phyloP scores from a whole-genome alignment of 495 filamentous ascomycete species.

The Zalerion maritima region DNA sequence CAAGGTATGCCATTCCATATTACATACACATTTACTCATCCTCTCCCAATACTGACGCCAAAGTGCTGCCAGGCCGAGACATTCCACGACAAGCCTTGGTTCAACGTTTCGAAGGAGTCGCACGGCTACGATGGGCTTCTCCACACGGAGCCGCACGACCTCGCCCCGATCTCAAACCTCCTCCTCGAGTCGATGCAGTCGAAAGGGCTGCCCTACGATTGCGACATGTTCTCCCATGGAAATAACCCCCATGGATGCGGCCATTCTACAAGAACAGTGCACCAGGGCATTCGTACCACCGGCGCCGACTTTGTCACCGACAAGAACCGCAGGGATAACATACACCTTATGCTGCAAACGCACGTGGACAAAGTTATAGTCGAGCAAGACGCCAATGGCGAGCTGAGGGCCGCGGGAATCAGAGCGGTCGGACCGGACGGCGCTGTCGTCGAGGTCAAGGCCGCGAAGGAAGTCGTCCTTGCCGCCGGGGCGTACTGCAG shows the following conservation, averaged over 20 bases:
- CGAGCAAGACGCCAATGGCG: too few relatives aligned
- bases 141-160: slow-evolving; percentile 32
- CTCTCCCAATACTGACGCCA: background rate
- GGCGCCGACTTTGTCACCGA: slow-evolving; percentile 32
- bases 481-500: slow-evolving; percentile 41
- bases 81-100: slow-evolving; percentile 23
- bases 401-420: too few relatives aligned
- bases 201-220: slow-evolving; percentile 27
- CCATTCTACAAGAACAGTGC: slow-evolving; percentile 33
- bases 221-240: slow-evolving; percentile 38
- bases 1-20: too few relatives aligned
- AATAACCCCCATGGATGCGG: slow-evolving; percentile 35
- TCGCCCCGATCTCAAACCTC: slow-evolving; percentile 32
- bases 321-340: slow-evolving; percentile 5
- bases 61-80: slow-evolving; percentile 24
- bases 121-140: slow-evolving; percentile 33
- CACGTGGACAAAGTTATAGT: too few relatives aligned
- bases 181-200: slow-evolving; percentile 33
- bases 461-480: slow-evolving; percentile 35
- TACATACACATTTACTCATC: background rate
- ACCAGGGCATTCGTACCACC: slow-evolving; percentile 33
- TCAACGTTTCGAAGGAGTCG: slow-evolving; percentile 18
- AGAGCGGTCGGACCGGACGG: too few relatives aligned
- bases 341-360: too few relatives aligned
- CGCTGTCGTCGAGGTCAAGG: slow-evolving; percentile 10